These are phyloP conservation scores for Acacia concinna DNA, from an alignment of 331 rosid genomes.

Conservation along the genomic window DNA sequence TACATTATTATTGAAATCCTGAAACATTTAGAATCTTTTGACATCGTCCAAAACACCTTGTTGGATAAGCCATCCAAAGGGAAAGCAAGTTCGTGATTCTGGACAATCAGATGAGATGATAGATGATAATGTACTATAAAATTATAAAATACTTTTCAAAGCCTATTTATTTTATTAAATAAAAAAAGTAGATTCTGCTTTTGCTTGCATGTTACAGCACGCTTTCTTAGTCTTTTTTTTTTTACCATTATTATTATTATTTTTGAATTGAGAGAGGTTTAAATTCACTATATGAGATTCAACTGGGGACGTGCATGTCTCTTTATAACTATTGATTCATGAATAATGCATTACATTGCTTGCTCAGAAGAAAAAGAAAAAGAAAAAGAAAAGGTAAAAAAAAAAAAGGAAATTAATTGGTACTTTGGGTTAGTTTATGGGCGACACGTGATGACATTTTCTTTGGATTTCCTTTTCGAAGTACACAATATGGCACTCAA, in stretches of 20 bases:
- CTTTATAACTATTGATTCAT: neutral
- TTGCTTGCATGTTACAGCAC: neutral
- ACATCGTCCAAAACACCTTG: neutral
- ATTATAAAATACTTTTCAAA: neutral
- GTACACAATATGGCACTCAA: neutral
- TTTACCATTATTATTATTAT: neutral
- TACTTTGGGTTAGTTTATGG: neutral
- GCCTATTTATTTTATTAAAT: neutral
- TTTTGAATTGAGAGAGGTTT: neutral
- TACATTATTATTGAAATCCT: neutral
- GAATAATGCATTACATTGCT: neutral
- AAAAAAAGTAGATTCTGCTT: neutral
- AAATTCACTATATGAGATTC: neutral
- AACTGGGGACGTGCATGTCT: neutral
- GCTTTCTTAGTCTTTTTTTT: neutral
- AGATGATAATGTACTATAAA: too few relatives aligned
- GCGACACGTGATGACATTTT: conserved; percentile 1
- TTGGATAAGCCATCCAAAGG: neutral
- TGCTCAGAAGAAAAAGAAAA: neutral
- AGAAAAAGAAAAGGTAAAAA: too few relatives aligned
- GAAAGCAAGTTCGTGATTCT: neutral
- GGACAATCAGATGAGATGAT: neutral
- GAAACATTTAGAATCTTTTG: neutral
- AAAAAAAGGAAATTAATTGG: neutral
- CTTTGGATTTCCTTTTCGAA: neutral